These are phyloP conservation scores for Acrocalymma vagum DNA, from an alignment of 2,329 filamentous ascomycete genomes.

Conservation along the genomic window DNA sequence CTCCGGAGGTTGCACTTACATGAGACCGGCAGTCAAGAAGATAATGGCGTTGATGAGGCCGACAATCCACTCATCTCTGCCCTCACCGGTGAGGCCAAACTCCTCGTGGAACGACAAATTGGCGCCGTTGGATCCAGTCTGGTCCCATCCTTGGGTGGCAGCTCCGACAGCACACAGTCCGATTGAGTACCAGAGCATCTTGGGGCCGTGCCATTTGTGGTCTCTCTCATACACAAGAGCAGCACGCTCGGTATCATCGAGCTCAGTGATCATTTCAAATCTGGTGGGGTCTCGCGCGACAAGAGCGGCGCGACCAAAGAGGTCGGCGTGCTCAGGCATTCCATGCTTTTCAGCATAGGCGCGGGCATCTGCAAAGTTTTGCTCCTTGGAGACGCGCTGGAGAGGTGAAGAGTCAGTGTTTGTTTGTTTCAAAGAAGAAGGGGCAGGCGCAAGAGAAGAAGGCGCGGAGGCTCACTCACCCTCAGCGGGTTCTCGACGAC, in stretches of 20 bases:
- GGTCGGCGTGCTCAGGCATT: slow-evolving; percentile 64
- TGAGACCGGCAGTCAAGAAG: slow-evolving; percentile 49
- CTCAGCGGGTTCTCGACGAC: slow-evolving; percentile 57
- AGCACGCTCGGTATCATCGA: slow-evolving; percentile 67
- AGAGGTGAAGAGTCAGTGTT: slow-evolving; percentile 44
- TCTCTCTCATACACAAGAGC: slow-evolving; percentile 68
- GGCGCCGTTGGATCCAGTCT: slow-evolving; percentile 64
- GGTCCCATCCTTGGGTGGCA: slow-evolving; percentile 73
- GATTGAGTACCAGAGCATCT: slow-evolving; percentile 71
- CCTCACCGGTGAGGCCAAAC: slow-evolving; percentile 56
- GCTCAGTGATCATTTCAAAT: slow-evolving; percentile 69
- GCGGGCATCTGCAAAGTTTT: slow-evolving; percentile 64
- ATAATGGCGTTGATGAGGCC: slow-evolving; percentile 48
- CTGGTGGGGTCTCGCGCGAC: slow-evolving; percentile 74
- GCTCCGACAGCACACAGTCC: slow-evolving; percentile 73
- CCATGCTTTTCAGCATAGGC: slow-evolving; percentile 69
- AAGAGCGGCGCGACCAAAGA: slow-evolving; percentile 75
- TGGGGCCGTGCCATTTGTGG: slow-evolving; percentile 70
- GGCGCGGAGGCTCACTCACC: slow-evolving; percentile 38
- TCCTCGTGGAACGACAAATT: slow-evolving; percentile 68
- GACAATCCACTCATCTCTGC: slow-evolving; percentile 39
- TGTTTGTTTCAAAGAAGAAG: background rate
- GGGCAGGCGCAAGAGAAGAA: too few relatives aligned
- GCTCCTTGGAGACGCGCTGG: slow-evolving; percentile 58
- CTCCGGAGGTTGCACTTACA: slow-evolving; percentile 33